These are phyloP conservation scores for Xylaria sp. DNA, from an alignment of 2,329 filamentous ascomycete genomes.

Conservation along the genomic window DNA sequence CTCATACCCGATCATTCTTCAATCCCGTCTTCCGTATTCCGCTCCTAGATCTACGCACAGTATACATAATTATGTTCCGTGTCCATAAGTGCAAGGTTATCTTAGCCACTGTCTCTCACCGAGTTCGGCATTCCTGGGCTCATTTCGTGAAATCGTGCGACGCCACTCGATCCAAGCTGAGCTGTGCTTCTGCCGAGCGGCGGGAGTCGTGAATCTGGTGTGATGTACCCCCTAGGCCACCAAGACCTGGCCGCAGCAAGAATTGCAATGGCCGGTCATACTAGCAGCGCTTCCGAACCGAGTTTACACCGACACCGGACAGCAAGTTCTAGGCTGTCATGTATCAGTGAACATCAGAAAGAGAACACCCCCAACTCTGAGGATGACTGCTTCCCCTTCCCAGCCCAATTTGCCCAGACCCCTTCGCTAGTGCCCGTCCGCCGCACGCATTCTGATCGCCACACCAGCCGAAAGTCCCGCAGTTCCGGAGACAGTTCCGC, in stretches of 20 bases:
- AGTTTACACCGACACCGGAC: slow-evolving; percentile 8
- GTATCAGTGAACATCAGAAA: slow-evolving; percentile 28
- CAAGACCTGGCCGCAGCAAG: slow-evolving; percentile 19
- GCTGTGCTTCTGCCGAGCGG: slow-evolving; percentile 1
- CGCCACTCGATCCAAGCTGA: slow-evolving; percentile 22
- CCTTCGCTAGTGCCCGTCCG: slow-evolving; percentile 21
- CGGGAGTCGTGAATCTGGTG: slow-evolving; percentile 29
- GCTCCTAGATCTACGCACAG: slow-evolving; percentile 25
- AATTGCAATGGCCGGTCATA: slow-evolving; percentile 21
- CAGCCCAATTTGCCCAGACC: slow-evolving; percentile 7
- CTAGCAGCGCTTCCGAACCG: slow-evolving; percentile 7
- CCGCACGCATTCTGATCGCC: slow-evolving; percentile 17
- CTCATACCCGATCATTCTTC: not conserved
- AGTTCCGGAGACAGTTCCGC: slow-evolving; percentile 27
- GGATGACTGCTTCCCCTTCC: slow-evolving; percentile 23
- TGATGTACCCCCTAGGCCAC: slow-evolving; percentile 30
- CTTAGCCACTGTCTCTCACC: slow-evolving; percentile 26
- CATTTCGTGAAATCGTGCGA: slow-evolving; percentile 24
- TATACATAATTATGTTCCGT: slow-evolving; percentile 27
- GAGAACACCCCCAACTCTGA: slow-evolving; percentile 32
- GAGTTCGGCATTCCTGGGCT: slow-evolving; percentile 17
- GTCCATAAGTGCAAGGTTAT: slow-evolving; percentile 32
- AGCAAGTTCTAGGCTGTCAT: slow-evolving; percentile 16
- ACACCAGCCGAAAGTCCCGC: slow-evolving; percentile 19
- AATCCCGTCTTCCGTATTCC: no score